phyloP scores from a whole-genome alignment of 352 stramenopile species.

The Phytophthora agathidicida region DNA sequence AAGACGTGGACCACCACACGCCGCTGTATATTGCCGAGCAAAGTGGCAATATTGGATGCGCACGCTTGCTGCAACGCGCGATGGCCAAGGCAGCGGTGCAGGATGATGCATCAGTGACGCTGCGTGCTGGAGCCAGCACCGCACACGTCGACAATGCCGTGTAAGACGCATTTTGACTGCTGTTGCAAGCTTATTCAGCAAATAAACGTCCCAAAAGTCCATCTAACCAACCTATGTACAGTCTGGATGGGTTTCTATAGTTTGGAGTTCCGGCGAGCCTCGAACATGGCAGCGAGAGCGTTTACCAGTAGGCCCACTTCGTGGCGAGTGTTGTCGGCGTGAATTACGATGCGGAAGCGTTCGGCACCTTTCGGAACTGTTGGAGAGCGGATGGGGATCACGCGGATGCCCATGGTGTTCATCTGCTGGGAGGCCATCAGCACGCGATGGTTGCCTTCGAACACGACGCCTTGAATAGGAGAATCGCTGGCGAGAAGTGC shows the following conservation, averaged over 20 bases:
- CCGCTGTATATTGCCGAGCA: constrained; percentile 70
- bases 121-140: constrained; percentile 58
- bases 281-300: constrained; percentile 59
- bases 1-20: constrained; percentile 80
- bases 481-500: constrained; percentile 73
- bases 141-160: constrained; percentile 72
- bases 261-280: constrained; percentile 30
- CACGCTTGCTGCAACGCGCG: constrained; percentile 68
- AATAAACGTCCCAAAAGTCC: constrained; percentile 23
- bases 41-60: constrained; percentile 80
- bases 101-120: constrained; percentile 61
- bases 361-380: constrained; percentile 95
- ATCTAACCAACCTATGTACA: constrained; percentile 9
- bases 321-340: constrained; percentile 92
- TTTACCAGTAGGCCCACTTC: constrained; percentile 84
- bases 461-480: constrained; percentile 95
- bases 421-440: constrained; percentile 79
- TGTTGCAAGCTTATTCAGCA: constrained; percentile 20
- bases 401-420: constrained; percentile 76
- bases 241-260: constrained; percentile 30
- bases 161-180: constrained; percentile 30
- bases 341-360: constrained; percentile 96
- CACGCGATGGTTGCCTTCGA: constrained; percentile 91
- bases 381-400: constrained; percentile 95
- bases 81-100: constrained; percentile 77